These are phyloP conservation scores for Bryoglossum gracile DNA, from an alignment of 495 filamentous ascomycete species.

Conservation along the genomic window DNA sequence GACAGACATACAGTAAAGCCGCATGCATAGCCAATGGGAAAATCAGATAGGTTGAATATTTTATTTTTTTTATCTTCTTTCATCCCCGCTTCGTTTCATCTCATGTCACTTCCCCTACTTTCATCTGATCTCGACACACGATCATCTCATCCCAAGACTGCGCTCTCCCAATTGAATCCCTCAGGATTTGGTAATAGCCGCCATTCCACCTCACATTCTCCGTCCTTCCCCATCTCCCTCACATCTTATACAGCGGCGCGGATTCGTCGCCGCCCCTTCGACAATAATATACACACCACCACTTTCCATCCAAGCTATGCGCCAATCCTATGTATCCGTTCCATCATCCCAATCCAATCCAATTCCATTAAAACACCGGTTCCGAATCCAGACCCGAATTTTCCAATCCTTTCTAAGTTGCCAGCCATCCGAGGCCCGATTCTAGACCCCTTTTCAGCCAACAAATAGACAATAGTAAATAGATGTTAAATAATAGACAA, in stretches of 20 bases:
- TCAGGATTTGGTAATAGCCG: conserved; percentile 20
- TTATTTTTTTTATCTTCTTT: conserved; percentile 7
- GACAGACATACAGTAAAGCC: too few species aligned
- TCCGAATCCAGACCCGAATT: too few species aligned
- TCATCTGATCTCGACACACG: not conserved
- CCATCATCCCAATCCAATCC: not conserved
- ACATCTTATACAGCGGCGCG: not conserved
- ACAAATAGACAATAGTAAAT: conserved; percentile 16
- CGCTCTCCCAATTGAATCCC: conserved; percentile 23
- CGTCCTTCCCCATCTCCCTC: not conserved
- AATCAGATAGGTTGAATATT: not conserved
- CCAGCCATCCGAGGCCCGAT: too few species aligned
- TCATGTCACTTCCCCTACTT: not conserved
- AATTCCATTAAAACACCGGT: too few species aligned
- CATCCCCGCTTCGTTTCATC: not conserved
- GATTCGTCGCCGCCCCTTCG: not conserved
- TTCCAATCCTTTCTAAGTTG: too few species aligned
- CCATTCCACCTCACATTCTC: conserved; percentile 5
- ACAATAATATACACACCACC: conserved; percentile 7
- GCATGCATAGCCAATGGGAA: too few species aligned
- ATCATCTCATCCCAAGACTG: conserved; percentile 19
- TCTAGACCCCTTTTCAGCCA: too few species aligned
- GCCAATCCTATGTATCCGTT: not conserved
- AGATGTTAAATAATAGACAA: conserved; percentile 17
- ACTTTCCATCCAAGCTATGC: not conserved